Evolutionary conservation across 2,329 filamentous ascomycete species (phyloP).

Genomic region (Fusarium nanum): DNA sequence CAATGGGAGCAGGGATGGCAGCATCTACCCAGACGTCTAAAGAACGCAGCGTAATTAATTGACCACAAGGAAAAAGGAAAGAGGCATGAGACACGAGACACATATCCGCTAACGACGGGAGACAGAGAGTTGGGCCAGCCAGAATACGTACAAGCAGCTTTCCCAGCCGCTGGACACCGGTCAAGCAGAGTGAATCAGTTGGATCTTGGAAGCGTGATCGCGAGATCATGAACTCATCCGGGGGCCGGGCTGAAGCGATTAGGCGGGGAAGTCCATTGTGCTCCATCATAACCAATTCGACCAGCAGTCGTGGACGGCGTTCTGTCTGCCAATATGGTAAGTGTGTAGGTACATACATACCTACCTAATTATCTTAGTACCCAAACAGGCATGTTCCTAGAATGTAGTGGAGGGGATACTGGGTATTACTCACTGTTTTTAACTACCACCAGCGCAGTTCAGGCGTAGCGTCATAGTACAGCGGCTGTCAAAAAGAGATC

Average conservation of each 20-base stretch:
- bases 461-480: conserved; percentile 43
- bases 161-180: conserved; percentile 17
- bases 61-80: conserved; percentile 16
- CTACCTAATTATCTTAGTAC: no score
- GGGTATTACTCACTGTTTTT: conserved; percentile 4
- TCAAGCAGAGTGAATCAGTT: conserved; percentile 19
- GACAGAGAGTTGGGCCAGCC: conserved; percentile 16
- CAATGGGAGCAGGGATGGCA: conserved; percentile 22
- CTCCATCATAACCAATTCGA: conserved; percentile 27
- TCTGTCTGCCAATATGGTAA: not conserved
- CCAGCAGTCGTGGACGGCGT: not conserved
- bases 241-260: conserved; percentile 18
- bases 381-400: not conserved
- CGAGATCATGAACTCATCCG: conserved; percentile 35
- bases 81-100: conserved; percentile 20
- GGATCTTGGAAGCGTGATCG: conserved; percentile 35
- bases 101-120: conserved; percentile 1
- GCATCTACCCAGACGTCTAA: conserved; percentile 2
- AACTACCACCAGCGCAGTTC: conserved; percentile 40
- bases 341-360: not conserved
- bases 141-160: conserved; percentile 4
- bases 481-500: conserved; percentile 47
- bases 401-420: not conserved
- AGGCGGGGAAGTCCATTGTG: conserved; percentile 32
- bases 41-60: conserved; percentile 19